Evolutionary conservation across 1,139 yeast genomes (phyloP), one percentile per base, ranked within the genome.

Genomic region (Debaryomyces subglobosus): DNA sequence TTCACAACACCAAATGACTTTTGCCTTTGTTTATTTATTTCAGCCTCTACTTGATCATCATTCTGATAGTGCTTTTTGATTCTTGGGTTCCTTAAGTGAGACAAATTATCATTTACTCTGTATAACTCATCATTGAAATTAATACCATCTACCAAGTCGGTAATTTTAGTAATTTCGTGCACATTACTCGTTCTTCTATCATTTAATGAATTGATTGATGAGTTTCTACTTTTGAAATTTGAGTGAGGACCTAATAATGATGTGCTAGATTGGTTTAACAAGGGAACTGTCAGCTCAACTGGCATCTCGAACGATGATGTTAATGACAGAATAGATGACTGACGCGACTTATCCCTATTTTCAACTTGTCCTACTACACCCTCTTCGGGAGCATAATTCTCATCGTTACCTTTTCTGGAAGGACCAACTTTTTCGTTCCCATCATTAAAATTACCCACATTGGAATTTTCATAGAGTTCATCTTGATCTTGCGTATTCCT

Each of bases 201-300:
- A 38, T 65, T 50, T 23, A 72, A 59, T 0, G 75, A 69, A 10
- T 60, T 53, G 6, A 64, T 57, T 0, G 72, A 67, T n/a, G 67
- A 61, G 25, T 64, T 58, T 39, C 62, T 49, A 24, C 56, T 40
- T 39, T 41, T 38, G 18, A 9, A 32, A 18, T 24, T 13, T 16
- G 33, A 15, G 18, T 32, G 29, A 34, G 44, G 34, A 16, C 43
- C 25, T 10, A 23, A 48, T 24, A 70, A 46, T 1, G 76, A 69
- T 4, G 70, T 56, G 5, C 64, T 61, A 1, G 78, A 70, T 43
- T 61, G 55, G 15, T 62, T 60, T 16, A 76, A 61, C 24, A 76
- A 59, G 9, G 80, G 81, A 25, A 74, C 60, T 2, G 72, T 69
- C 53, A 69, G 77, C 20, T 74, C 79, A 18, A 69, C 52, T 1